phyloP scores from a whole-genome alignment of 2,329 filamentous ascomycete genomes.

The Emericellopsis cladophorae region DNA sequence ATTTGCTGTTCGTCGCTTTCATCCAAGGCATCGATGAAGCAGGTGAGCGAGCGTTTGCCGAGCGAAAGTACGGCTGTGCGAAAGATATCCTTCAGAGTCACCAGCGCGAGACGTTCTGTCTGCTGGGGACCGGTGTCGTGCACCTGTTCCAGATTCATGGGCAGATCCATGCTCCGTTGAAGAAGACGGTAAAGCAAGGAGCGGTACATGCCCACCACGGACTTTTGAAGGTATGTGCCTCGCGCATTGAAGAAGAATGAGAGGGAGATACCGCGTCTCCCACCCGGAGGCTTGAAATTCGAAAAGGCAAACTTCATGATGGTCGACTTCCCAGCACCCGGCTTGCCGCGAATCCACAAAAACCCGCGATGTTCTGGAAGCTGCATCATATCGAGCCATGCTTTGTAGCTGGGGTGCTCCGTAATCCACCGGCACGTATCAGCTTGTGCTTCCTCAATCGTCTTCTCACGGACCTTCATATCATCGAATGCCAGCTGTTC shows the following conservation, averaged over 20 bases:
- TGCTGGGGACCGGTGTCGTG: not conserved
- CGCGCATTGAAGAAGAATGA: constrained; percentile 40
- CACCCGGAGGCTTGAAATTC: not conserved
- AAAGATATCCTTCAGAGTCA: not conserved
- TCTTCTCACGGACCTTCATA: constrained; percentile 4
- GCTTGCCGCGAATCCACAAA: constrained; percentile 4
- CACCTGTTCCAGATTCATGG: constrained; percentile 12
- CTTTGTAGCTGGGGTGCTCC: constrained; percentile 1
- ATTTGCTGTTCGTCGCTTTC: constrained; percentile 31
- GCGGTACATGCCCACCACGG: constrained; percentile 32
- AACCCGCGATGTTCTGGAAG: not conserved
- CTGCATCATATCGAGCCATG: constrained; percentile 2
- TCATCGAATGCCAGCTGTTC: constrained; percentile 5
- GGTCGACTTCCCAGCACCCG: constrained; percentile 5
- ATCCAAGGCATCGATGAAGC: constrained; percentile 27
- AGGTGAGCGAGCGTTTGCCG: constrained; percentile 2
- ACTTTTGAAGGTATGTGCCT: constrained; percentile 28
- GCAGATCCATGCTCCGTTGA: constrained; percentile 16
- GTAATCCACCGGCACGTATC: constrained; percentile 10
- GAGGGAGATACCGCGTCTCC: constrained; percentile 5
- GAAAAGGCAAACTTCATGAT: constrained; percentile 3
- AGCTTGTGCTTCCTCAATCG: constrained; percentile 3
- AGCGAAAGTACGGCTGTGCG: constrained; percentile 1
- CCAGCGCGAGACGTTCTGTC: not conserved
- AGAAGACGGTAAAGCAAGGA: constrained; percentile 31